These are phyloP conservation scores for Dendrobium officinale DNA, from an alignment of 106 monocot species.

Conservation along the genomic window DNA sequence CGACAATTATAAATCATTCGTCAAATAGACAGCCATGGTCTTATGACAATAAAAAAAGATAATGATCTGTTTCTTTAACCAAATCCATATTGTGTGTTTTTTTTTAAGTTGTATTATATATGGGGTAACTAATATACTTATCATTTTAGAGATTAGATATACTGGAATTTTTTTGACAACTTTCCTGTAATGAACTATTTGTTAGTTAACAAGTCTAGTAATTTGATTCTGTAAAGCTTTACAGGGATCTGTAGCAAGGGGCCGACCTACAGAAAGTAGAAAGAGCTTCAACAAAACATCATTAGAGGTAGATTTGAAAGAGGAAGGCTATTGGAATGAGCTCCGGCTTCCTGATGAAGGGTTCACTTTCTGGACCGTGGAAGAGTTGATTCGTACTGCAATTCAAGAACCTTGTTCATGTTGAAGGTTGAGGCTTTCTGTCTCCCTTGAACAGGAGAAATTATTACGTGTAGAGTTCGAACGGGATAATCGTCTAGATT, in stretches of 20 bases:
- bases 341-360: constrained; percentile 12
- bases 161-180: background rate
- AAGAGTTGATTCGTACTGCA: constrained; percentile 40
- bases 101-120: too few species aligned
- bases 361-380: constrained; percentile 36
- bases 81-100: too few species aligned
- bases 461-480: too few species aligned
- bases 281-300: constrained; percentile 18
- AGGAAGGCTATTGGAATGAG: constrained; percentile 12
- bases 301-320: constrained; percentile 5
- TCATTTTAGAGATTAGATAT: too few species aligned
- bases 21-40: background rate
- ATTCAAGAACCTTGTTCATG: background rate
- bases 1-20: background rate
- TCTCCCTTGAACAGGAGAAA: background rate
- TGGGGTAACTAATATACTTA: too few species aligned
- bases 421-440: background rate
- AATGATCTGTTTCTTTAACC: too few species aligned
- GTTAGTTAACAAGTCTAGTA: background rate
- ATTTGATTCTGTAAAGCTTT: background rate
- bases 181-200: background rate
- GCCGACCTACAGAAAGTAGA: constrained; percentile 25
- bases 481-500: too few species aligned
- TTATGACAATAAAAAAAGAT: too few species aligned
- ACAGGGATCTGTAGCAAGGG: constrained; percentile 62